A percentile compares a stretch with the other conserved stretches of the same genome.
Conservation (phyloP, 1,284 basidiomycete species). For the Cutaneotrichosporon daszewskae region DNA sequence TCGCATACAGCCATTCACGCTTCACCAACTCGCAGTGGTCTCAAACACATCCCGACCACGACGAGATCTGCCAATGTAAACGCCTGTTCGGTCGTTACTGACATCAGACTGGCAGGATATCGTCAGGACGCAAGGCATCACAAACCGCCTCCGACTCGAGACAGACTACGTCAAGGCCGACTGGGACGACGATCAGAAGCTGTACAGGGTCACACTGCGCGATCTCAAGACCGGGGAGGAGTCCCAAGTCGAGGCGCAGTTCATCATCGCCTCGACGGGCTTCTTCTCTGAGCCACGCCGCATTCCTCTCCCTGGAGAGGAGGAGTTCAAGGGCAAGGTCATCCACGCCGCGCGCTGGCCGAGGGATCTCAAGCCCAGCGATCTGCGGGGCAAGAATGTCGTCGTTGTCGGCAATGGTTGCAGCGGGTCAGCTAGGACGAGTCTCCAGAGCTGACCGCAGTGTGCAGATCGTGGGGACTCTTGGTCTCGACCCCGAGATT, state of each 20-base stretch:
- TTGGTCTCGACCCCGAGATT: conserved; percentile 17
- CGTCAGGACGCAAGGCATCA: conserved; percentile 13
- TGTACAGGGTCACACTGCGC: conserved; percentile 14
- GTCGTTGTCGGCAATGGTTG: conserved; percentile 20
- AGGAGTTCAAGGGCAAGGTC: conserved; percentile 21
- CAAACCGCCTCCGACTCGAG: conserved; percentile 13
- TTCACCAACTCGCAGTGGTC: conserved; percentile 16
- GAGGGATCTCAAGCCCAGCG: conserved; percentile 12
- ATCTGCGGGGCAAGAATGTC: conserved; percentile 17
- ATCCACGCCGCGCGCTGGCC: conserved; percentile 29
- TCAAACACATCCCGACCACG: conserved; percentile 13
- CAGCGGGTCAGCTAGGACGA: conserved; percentile 10
- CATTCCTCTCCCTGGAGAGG: conserved; percentile 15
- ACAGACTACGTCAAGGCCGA: conserved; percentile 14
- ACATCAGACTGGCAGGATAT: conserved; percentile 16
- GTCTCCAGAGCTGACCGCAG: neutral
- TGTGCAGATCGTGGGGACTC: conserved; percentile 16
- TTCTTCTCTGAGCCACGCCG: conserved; percentile 13
- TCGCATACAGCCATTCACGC: conserved; percentile 15
- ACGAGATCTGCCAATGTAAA: conserved; percentile 15
- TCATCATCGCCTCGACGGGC: conserved; percentile 15
- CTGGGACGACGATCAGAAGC: conserved; percentile 9
- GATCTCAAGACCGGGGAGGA: conserved; percentile 13
- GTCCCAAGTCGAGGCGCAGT: conserved; percentile 8
- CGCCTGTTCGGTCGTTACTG: neutral